phyloP scores from a whole-genome alignment of 306 rosid species.

The Vicia faba region DNA sequence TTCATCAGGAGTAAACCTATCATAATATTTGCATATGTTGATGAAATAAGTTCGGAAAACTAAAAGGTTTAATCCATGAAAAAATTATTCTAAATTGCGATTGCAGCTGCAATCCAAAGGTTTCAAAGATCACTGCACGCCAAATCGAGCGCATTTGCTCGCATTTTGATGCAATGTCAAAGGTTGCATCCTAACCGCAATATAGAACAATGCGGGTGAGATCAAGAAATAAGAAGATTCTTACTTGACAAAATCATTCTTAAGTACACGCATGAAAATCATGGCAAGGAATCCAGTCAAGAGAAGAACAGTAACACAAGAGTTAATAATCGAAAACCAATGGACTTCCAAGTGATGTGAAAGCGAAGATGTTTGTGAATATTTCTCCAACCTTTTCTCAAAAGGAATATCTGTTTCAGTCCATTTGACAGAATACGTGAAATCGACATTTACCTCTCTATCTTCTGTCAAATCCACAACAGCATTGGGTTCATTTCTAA shows the following conservation, averaged over 20 bases:
- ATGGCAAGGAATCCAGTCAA: constrained; percentile 54
- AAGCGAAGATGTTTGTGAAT: constrained; percentile 47
- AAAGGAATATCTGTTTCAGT: constrained; percentile 48
- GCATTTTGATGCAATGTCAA: not conserved
- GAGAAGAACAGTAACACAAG: constrained; percentile 52
- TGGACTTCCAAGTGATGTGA: constrained; percentile 50
- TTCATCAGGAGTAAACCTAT: constrained; percentile 49
- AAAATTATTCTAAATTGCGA: not conserved
- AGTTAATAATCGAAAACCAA: constrained; percentile 58
- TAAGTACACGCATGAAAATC: constrained; percentile 54
- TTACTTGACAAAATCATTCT: constrained; percentile 58
- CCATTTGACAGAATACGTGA: constrained; percentile 60
- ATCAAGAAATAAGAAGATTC: constrained; percentile 22
- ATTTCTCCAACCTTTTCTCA: constrained; percentile 59
- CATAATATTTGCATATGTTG: constrained; percentile 7
- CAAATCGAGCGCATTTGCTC: not conserved
- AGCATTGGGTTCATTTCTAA: constrained; percentile 42
- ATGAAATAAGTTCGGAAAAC: constrained; percentile 3
- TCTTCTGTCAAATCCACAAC: constrained; percentile 46
- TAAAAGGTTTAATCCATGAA: constrained; percentile 6
- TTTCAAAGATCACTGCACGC: not conserved
- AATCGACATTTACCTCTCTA: constrained; percentile 48
- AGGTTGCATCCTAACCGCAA: too few species aligned
- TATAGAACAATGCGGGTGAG: not conserved
- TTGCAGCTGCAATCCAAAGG: not conserved